Percentiles rank a stretch among this genome's conserved stretches.
These are phyloP conservation scores for Epithele typhae DNA, from an alignment of 768 basidiomycete species.

Conservation along the genomic window DNA sequence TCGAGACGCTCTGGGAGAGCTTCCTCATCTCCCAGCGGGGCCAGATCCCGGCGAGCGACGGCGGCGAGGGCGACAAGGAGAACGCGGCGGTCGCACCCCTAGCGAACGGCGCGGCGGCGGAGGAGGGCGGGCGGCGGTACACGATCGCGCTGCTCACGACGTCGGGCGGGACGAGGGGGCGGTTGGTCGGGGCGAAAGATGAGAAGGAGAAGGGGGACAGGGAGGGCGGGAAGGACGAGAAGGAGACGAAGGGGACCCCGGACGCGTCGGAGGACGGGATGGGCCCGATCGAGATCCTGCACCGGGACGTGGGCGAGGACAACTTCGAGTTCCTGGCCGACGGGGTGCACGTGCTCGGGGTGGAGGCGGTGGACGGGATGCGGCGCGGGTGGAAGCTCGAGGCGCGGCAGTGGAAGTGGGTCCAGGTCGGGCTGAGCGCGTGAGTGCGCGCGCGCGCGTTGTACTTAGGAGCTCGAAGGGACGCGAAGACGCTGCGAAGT, in stretches of 20 bases:
- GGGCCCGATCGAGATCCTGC: slow-evolving; percentile 18
- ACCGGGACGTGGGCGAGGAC: slow-evolving; percentile 20
- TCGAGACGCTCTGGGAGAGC: slow-evolving; percentile 26
- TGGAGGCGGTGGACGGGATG: slow-evolving; percentile 18
- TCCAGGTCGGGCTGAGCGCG: slow-evolving; percentile 13
- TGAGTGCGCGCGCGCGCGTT: background rate
- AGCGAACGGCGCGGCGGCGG: background rate
- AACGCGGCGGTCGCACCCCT: slow-evolving; percentile 11
- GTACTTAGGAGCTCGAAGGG: background rate
- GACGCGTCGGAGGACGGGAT: slow-evolving; percentile 2
- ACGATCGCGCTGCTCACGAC: slow-evolving; percentile 16
- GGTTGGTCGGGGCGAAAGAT: background rate
- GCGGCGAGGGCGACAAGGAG: slow-evolving; percentile 11
- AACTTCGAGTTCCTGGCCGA: slow-evolving; percentile 25
- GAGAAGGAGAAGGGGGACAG: background rate
- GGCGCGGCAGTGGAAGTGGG: slow-evolving; percentile 28
- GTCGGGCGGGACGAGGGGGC: slow-evolving; percentile 7
- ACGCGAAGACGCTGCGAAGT: background rate
- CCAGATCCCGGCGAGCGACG: slow-evolving; percentile 9
- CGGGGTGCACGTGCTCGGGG: slow-evolving; percentile 25
- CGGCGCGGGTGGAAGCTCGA: slow-evolving; percentile 29
- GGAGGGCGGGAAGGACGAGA: background rate
- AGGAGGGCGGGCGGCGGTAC: slow-evolving; percentile 8
- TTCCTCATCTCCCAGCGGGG: slow-evolving; percentile 23
- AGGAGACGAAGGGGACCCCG: background rate